Conservation (phyloP, 164 flowering plant species). For the Pachysandra terminalis region DNA sequence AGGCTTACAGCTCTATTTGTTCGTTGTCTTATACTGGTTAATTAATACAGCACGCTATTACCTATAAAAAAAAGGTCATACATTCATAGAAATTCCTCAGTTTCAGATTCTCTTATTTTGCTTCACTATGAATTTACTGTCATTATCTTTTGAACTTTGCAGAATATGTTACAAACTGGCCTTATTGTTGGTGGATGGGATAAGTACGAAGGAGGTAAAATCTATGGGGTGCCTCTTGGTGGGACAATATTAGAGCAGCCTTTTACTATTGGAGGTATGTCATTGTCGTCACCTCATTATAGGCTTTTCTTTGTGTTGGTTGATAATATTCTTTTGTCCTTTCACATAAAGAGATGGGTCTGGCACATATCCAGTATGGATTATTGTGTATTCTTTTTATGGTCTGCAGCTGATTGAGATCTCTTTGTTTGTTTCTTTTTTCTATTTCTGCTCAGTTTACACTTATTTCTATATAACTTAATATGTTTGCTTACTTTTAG, state of each 20-base stretch:
- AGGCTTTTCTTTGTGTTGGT: not conserved
- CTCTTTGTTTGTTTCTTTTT: no score
- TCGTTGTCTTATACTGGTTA: no score
- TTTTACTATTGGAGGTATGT: conserved; percentile 89
- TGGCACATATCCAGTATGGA: not conserved
- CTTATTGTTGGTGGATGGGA: conserved; percentile 98
- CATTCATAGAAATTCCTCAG: not conserved
- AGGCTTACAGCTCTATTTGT: no score
- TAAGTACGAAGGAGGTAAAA: conserved; percentile 88
- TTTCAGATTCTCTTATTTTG: not conserved
- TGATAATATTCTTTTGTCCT: not conserved
- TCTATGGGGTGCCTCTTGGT: conserved; percentile 80
- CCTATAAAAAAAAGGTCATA: no score
- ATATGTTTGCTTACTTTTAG: not conserved
- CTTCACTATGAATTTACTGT: not conserved
- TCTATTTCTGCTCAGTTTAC: not conserved
- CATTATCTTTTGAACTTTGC: conserved; percentile 16
- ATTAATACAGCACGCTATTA: no score
- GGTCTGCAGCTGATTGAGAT: not conserved
- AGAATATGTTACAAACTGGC: conserved; percentile 89
- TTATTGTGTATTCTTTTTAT: not conserved
- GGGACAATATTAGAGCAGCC: conserved; percentile 92
- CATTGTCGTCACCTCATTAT: not conserved
- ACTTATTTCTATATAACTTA: not conserved
- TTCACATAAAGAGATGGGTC: not conserved